Evolutionary conservation across 2,329 filamentous ascomycete species (phyloP), one percentile per base, ranked within the genome.

Genomic region (Celoporthe dispersa): DNA sequence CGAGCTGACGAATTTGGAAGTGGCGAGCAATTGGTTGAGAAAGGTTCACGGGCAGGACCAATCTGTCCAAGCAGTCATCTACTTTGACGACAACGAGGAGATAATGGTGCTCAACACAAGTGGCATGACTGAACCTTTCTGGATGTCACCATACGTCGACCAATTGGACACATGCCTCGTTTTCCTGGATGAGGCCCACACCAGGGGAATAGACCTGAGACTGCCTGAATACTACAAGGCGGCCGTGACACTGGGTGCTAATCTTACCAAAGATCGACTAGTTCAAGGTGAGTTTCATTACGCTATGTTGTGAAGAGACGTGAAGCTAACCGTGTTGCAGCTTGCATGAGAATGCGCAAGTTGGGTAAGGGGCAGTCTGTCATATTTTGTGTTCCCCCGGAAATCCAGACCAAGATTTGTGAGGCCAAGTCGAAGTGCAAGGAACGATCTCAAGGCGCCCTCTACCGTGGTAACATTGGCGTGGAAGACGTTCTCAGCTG

Each of bases 341-440:
- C 90, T 0, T 91, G 90, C 70, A 92, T 92, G 89, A 79, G 91
- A n/a, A 89, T 94, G 86, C 79, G 91, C 14, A 87, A 90, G 70
- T 82, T 94, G 0, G 91, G 90, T 0, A 79, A 87, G 2, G 90
- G 90, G 0, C 91, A 94, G 73, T 88, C 87, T 0, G 84, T 93
- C 0, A 80, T 86, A 0, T 92, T 92, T 65, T 87, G 84, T 67
- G 78, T 89, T 0, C 84, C 88, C 0, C 75, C 81, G 0, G 91
- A 93, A 69, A 88, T 93, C 3, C 79, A 85, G 14, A 78, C 75
- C 0, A 87, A 86, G 70, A 89, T 92, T 22, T 16, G 31, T 16
- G 44, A 64, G 7, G 22, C n/a, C 4, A 55, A 39, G 28, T 8
- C 22, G 11, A 33, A 19, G 33, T 2, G 25, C 1, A 9, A 22